Conservation (phyloP, 106 monocot genomes). For the Phalaenopsis aphrodite region DNA sequence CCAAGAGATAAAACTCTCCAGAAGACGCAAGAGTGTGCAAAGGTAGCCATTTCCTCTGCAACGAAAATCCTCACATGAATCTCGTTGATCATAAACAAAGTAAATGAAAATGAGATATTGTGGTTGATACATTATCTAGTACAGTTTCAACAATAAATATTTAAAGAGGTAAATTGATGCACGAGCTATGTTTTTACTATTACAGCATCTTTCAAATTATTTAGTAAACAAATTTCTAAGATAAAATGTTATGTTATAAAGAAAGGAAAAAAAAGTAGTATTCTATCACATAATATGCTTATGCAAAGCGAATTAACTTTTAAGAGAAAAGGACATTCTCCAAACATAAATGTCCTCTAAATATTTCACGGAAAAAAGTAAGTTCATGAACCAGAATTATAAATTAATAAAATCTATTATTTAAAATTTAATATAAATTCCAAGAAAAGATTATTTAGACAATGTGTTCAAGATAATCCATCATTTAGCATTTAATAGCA, state of each 20-base stretch:
- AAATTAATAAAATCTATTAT: neutral
- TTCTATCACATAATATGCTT: neutral
- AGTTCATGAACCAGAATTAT: neutral
- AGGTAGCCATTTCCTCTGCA: slow-evolving; percentile 91
- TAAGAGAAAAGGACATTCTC: neutral
- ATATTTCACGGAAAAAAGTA: neutral
- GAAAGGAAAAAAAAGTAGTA: too few species aligned
- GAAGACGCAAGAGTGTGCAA: slow-evolving; percentile 79
- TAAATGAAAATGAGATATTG: neutral
- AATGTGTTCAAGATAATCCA: neutral
- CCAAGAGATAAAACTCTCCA: slow-evolving; percentile 88
- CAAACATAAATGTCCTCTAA: neutral
- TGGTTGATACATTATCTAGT: neutral
- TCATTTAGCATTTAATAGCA: neutral
- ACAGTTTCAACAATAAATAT: neutral
- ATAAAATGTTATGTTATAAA: neutral
- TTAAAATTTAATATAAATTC: neutral
- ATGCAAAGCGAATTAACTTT: neutral
- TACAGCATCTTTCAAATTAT: neutral
- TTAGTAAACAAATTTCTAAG: neutral
- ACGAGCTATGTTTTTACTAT: neutral
- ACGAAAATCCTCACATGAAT: slow-evolving; percentile 11
- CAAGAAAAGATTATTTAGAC: neutral
- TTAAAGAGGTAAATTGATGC: neutral
- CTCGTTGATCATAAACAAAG: neutral